Evolutionary conservation across 805 yeast species (phyloP).

Genomic region (Candida maris): DNA sequence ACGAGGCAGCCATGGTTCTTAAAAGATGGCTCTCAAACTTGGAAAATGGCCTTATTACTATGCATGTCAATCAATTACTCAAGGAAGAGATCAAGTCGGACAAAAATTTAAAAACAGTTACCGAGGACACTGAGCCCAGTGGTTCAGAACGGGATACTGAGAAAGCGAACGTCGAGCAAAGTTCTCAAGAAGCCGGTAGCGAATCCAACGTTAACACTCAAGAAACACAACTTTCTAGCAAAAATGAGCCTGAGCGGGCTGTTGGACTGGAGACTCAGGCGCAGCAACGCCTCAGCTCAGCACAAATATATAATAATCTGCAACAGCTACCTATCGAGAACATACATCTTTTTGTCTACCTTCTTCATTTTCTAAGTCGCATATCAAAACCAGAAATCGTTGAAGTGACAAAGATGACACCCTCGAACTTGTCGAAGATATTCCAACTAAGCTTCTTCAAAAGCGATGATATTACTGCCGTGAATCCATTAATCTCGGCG

Average conservation of each 20-base stretch:
- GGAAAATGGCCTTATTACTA: slow-evolving; percentile 29
- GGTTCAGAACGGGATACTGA: not conserved
- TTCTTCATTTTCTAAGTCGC: slow-evolving; percentile 26
- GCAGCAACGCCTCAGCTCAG: not conserved
- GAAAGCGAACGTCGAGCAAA: slow-evolving; percentile 1
- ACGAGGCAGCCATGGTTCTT: slow-evolving; percentile 35
- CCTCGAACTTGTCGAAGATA: slow-evolving; percentile 35
- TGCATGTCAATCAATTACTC: slow-evolving; percentile 19
- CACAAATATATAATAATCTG: slow-evolving; percentile 6
- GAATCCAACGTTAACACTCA: slow-evolving; percentile 11
- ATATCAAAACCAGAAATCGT: slow-evolving; percentile 22
- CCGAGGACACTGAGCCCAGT: slow-evolving; percentile 6
- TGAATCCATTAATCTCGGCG: slow-evolving; percentile 15
- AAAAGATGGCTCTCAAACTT: slow-evolving; percentile 34
- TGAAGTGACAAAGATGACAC: slow-evolving; percentile 34
- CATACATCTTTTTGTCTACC: slow-evolving; percentile 29
- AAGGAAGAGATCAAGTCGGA: slow-evolving; percentile 14
- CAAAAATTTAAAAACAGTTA: not conserved
- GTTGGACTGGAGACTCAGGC: not conserved
- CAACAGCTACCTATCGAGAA: slow-evolving; percentile 27
- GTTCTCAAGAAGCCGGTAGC: slow-evolving; percentile 12
- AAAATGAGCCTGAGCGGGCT: not conserved
- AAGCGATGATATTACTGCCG: slow-evolving; percentile 25
- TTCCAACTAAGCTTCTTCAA: slow-evolving; percentile 37
- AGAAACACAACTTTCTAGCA: slow-evolving; percentile 5